Base-by-base conservation (phyloP, 2,329 filamentous ascomycete species). In the Botrytis byssoidea region DNA sequence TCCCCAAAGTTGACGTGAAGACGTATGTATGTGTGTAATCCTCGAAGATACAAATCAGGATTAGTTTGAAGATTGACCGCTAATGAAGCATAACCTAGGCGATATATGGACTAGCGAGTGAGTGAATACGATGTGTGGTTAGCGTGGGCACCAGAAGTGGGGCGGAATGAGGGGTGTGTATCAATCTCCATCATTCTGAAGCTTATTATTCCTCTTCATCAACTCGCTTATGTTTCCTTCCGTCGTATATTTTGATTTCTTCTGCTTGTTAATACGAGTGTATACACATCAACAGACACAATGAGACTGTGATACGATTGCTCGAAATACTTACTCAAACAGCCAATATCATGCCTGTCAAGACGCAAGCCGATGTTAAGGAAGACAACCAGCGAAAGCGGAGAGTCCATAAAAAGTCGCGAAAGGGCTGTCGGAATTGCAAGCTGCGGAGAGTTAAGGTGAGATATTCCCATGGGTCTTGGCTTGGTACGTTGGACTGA, bases 371-470 rank as follows among this genome's bases (percentile, higher is more conserved):
- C 20, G 20, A n/a, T n/a, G 20, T 10, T 61, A 22, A 22, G n/a
- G 51, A 68, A 60, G 63, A 59, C 1, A 42, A 4, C 18, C 44
- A 65, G 37, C 74, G 77, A 25, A 77, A 75, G 72, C 75, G 78
- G 25, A 75, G 76, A 67, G 71, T 77, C 35, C 88, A 89, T 75
- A 85, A 82, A 42, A 89, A 89, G 77, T 89, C 86, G 2, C 82
- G 86, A n/a, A 81, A 82, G 18, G 87, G 88, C 3, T 89, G 88
- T 76, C 84, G 83, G 3, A 89, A 89, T 76, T 89, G 88, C 79
- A 89, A 88, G 77, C 77, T 88, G 20, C 82, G 87, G 44, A 83
- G 84, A 73, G 83, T 88, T 64, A 89, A 88, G 82, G 86, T 85
- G 79, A 78, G 80, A 74, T n/a, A 20, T 42, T 9, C 25, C n/a